Percentiles rank a stretch among this genome's conserved stretches.
Evolutionary conservation across 345 rosid species (phyloP).

Genomic region (Sonneratia caseolaris): DNA sequence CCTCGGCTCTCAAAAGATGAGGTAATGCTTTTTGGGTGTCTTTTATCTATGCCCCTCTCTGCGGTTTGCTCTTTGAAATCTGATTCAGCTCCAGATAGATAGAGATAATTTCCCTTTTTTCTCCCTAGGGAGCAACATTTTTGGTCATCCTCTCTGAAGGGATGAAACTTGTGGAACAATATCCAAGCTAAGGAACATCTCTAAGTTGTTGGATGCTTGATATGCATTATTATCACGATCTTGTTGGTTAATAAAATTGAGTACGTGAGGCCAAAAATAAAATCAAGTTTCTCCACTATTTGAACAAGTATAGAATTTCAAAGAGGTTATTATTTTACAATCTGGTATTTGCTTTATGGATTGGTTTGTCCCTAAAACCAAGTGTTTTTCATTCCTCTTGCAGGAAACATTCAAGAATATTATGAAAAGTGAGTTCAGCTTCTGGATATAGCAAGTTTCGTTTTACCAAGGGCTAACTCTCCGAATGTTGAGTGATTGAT

Average conservation of each 20-base stretch:
- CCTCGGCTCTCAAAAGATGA: slow-evolving; percentile 77
- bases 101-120: too few species aligned
- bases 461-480: background rate
- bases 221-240: background rate
- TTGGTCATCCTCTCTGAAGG: too few species aligned
- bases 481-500: background rate
- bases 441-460: background rate
- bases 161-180: too few species aligned
- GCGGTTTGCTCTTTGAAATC: background rate
- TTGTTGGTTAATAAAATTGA: background rate
- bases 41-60: background rate
- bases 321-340: background rate
- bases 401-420: slow-evolving; percentile 74
- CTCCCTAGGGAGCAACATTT: too few species aligned
- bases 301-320: background rate
- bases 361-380: background rate
- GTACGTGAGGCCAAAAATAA: background rate
- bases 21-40: slow-evolving; percentile 22
- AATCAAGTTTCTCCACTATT: background rate
- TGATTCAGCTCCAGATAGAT: background rate
- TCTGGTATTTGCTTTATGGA: background rate
- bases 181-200: too few species aligned
- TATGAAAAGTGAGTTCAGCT: slow-evolving; percentile 62
- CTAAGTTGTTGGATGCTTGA: background rate
- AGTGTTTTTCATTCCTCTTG: slow-evolving; percentile 6